Evolutionary conservation across 2,329 filamentous ascomycete species (phyloP), one percentile per base, ranked within the genome.

Genomic region (Tolypocladium endophyticum): DNA sequence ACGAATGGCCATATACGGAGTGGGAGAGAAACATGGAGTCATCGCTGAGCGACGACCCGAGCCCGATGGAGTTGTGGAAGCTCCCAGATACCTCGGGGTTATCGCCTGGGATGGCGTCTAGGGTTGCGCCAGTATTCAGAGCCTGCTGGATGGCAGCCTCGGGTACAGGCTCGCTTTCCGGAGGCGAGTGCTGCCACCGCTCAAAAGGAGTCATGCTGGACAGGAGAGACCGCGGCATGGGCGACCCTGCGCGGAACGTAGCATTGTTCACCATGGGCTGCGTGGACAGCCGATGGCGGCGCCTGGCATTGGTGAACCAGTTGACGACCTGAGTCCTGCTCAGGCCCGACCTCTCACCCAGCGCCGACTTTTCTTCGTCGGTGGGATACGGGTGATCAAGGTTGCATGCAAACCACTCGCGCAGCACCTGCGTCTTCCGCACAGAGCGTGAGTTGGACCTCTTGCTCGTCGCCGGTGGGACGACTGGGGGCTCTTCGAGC

Each of bases 271-370:
- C 54, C 25, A 69, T 69, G 4, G 67, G 66, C 25, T 68, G 68
- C 43, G 66, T 43, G 55, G 70, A 66, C 43, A 77, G 67, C 9
- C 77, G 74, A 50, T 80, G 75, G 1, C 79, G 77, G 9, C 79
- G 74, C 25, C 79, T 72, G 0, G 77, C 78, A 62, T 81, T 81
- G 28, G 77, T 74, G 63, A 81, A 81, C 78, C 79, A 81, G 57
- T 78, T 79, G 28, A 75, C 68, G 3, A 81, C 73, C 39, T 79
- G 76, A 1, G 72, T 76, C 56, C 69, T 70, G 25, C 73, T 79
- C 20, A 81, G 71, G 0, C 78, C 78, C 0, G 78, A 79, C 61
- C 79, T 70, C 4, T 67, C 64, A 14, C 73, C 69, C 0, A 81
- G 70, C 3, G 64, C 61, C 0, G 65, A 57, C 58, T 79, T 80